These are phyloP conservation scores for Tilletia horrida DNA, from an alignment of 1,284 basidiomycete genomes.

Conservation along the genomic window DNA sequence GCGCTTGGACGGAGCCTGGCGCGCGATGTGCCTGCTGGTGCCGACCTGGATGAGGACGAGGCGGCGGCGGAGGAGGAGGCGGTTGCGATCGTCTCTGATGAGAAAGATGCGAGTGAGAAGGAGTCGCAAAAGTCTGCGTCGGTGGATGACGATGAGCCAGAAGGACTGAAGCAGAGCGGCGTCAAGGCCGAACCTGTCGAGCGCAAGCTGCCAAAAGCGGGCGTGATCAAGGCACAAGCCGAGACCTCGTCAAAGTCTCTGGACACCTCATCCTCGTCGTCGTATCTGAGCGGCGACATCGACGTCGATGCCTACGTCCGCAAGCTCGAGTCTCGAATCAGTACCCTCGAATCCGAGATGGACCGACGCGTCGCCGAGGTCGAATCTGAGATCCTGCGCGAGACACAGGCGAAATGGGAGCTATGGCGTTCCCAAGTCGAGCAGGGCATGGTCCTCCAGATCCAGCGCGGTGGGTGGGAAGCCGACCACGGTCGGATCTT, in stretches of 20 bases:
- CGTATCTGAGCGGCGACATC: not conserved
- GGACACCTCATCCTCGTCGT: not conserved
- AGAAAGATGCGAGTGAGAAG: not conserved
- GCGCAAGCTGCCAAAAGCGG: not conserved
- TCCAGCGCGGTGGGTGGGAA: conserved; percentile 9
- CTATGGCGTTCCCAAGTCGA: conserved; percentile 9
- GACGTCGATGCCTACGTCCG: conserved; percentile 12
- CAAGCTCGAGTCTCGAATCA: conserved; percentile 3
- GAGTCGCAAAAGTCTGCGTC: not conserved
- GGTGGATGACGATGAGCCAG: not conserved
- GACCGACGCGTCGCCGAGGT: conserved; percentile 16
- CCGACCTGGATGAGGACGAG: not conserved
- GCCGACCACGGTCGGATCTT: conserved; percentile 11
- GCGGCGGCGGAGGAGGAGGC: not conserved
- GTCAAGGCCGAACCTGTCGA: not conserved
- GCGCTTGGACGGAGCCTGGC: not conserved
- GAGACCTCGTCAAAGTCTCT: not conserved
- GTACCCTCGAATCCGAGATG: conserved; percentile 12
- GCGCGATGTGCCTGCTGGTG: not conserved
- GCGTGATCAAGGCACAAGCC: not conserved
- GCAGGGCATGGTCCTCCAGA: not conserved
- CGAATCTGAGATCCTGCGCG: conserved; percentile 16
- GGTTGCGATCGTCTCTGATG: no score
- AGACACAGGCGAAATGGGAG: conserved; percentile 16
- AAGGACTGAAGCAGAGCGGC: not conserved